These are phyloP conservation scores for Globisporangium parvum DNA, from an alignment of 352 stramenopile species.

Conservation along the genomic window DNA sequence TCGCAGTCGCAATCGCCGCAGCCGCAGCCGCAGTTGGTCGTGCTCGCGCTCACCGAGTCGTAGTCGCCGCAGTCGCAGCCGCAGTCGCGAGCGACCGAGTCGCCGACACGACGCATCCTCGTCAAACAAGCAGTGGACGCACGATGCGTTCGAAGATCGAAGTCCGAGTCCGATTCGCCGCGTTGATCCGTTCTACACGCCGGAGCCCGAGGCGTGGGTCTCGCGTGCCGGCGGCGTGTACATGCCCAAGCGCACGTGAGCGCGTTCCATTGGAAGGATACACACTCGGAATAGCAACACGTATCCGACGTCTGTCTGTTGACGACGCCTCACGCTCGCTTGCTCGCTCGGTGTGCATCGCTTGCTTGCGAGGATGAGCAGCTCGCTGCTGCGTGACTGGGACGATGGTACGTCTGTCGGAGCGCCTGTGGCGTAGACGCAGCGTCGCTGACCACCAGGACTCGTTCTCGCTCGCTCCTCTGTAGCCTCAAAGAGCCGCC, in stretches of 20 bases:
- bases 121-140: conserved; percentile 44
- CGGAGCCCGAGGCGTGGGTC: conserved; percentile 64
- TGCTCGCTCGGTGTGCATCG: too few relatives aligned
- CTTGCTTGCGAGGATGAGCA: conserved; percentile 17
- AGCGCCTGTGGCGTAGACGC: neutral
- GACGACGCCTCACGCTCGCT: too few relatives aligned
- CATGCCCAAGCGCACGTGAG: conserved; percentile 34
- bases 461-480: neutral
- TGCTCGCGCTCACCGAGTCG: conserved; percentile 15
- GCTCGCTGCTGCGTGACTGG: conserved; percentile 50
- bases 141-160: conserved; percentile 64
- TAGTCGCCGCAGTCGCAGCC: conserved; percentile 24
- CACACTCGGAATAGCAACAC: too few relatives aligned
- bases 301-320: too few relatives aligned
- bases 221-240: conserved; percentile 79
- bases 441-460: too few relatives aligned
- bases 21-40: neutral
- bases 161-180: conserved; percentile 66
- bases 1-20: conserved; percentile 18
- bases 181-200: conserved; percentile 56
- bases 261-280: neutral
- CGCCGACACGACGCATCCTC: conserved; percentile 22
- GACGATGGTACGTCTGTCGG: conserved; percentile 39
- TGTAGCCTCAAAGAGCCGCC: conserved; percentile 38
- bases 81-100: conserved; percentile 6